These are phyloP conservation scores for Trichosanthes truncata DNA, from an alignment of 306 rosid species.

Conservation along the genomic window DNA sequence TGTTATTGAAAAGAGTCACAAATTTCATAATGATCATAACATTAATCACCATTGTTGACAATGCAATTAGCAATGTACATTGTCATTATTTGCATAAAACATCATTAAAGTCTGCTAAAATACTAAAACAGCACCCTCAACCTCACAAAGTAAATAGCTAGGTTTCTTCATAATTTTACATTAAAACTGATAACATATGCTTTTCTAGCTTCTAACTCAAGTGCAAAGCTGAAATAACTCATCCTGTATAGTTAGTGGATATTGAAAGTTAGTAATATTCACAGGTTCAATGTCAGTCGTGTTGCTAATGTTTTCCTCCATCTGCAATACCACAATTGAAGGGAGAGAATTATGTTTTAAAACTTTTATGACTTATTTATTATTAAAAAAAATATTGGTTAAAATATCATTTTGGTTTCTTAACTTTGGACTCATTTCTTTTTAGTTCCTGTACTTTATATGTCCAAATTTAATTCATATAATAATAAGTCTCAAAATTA, in stretches of 20 bases:
- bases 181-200: background rate
- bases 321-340: conserved; percentile 25
- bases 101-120: background rate
- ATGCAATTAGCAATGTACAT: background rate
- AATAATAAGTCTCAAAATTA: no score
- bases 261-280: conserved; percentile 21
- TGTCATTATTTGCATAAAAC: conserved; percentile 6
- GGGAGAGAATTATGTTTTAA: background rate
- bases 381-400: no score
- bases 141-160: background rate
- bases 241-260: conserved; percentile 45
- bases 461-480: no score
- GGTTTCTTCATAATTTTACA: background rate
- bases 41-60: background rate
- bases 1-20: background rate
- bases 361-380: no score
- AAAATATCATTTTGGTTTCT: no score
- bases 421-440: no score
- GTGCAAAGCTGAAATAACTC: conserved; percentile 37
- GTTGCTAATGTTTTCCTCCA: conserved; percentile 36
- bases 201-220: background rate
- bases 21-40: background rate
- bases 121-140: background rate
- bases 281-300: conserved; percentile 28
- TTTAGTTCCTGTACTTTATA: no score